Evolutionary conservation across 1,284 basidiomycete genomes (phyloP).

Genomic region (Sanghuangporus baumii): DNA sequence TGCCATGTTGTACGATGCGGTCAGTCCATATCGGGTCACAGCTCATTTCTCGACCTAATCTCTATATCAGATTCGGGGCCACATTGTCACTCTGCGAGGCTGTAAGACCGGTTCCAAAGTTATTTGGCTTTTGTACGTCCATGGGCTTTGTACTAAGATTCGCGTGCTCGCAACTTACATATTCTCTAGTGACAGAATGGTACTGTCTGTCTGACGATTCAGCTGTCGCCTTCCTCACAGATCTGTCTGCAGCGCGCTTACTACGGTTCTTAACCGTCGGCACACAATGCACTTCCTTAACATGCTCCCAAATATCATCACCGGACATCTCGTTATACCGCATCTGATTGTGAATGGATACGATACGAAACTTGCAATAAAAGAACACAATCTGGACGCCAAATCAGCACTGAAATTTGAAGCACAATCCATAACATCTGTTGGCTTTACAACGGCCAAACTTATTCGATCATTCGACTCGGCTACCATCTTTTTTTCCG

Average conservation of each 20-base stretch:
- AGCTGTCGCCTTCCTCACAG: background rate
- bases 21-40: slow-evolving; percentile 8
- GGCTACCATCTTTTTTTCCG: slow-evolving; percentile 1
- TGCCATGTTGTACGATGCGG: slow-evolving; percentile 67
- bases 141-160: background rate
- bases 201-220: slow-evolving; percentile 20
- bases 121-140: slow-evolving; percentile 78
- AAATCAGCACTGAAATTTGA: slow-evolving; percentile 9
- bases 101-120: slow-evolving; percentile 84
- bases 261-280: slow-evolving; percentile 13
- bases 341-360: slow-evolving; percentile 12
- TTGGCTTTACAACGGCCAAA: background rate
- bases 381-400: slow-evolving; percentile 14
- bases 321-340: slow-evolving; percentile 14
- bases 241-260: slow-evolving; percentile 8
- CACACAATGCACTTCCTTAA: background rate
- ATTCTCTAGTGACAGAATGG: slow-evolving; percentile 43
- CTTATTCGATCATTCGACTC: slow-evolving; percentile 1
- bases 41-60: background rate
- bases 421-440: slow-evolving; percentile 10
- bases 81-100: slow-evolving; percentile 77
- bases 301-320: background rate
- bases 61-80: slow-evolving; percentile 51
- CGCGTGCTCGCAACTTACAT: background rate
- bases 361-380: slow-evolving; percentile 16